Evolutionary conservation across 805 yeast species (phyloP).

Genomic region (Saccharomycodes ludwigii): DNA sequence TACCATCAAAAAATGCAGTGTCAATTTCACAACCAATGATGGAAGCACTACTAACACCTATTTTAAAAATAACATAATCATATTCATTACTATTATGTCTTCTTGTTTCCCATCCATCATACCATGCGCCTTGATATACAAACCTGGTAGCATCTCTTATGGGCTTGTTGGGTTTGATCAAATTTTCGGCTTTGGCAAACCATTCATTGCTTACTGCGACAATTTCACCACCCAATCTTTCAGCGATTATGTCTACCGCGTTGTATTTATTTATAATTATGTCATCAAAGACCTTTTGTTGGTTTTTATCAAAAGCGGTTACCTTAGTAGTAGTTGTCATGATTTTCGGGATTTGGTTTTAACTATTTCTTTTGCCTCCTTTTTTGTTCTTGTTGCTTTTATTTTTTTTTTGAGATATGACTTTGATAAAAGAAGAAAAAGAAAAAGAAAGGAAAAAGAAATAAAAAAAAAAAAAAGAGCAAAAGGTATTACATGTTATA

Average conservation of each 20-base stretch:
- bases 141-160: conserved; percentile 72
- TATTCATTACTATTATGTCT: conserved; percentile 77
- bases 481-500: too few relatives aligned
- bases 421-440: too few relatives aligned
- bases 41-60: conserved; percentile 73
- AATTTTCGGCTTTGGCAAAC: conserved; percentile 87
- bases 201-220: conserved; percentile 73
- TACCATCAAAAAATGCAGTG: conserved; percentile 89
- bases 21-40: conserved; percentile 81
- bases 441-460: too few relatives aligned
- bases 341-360: conserved; percentile 3
- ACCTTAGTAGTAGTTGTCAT: conserved; percentile 2
- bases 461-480: too few relatives aligned
- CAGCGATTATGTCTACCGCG: conserved; percentile 61
- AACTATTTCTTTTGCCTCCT: conserved; percentile 14
- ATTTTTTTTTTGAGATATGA: too few relatives aligned
- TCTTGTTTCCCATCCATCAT: conserved; percentile 98
- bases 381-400: conserved; percentile 22
- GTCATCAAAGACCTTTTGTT: conserved; percentile 9
- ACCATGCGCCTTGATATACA: conserved; percentile 88
- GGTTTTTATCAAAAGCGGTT: conserved; percentile 3
- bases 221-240: conserved; percentile 69
- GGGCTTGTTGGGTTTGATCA: conserved; percentile 72
- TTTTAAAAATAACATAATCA: conserved; percentile 75
- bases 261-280: conserved; percentile 11